Evolutionary conservation across 768 basidiomycete genomes (phyloP).

Genomic region (Symmetrospora coprosmae): DNA sequence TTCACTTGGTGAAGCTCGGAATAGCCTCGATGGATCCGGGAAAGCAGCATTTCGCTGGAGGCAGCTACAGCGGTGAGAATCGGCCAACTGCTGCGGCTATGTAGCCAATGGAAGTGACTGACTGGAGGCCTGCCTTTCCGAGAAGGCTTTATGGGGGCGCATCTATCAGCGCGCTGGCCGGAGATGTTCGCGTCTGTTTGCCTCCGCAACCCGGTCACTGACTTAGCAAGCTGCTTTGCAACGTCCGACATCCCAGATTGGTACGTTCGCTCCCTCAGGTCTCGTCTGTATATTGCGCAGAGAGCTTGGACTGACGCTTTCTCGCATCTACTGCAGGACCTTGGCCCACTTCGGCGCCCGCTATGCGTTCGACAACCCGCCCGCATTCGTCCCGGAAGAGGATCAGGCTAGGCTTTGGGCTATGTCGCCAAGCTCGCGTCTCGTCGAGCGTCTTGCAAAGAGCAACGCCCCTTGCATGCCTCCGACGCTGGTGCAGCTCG

Average conservation of each 20-base stretch:
- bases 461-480: slow-evolving; percentile 37
- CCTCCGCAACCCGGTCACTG: slow-evolving; percentile 57
- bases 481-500: slow-evolving; percentile 50
- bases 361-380: slow-evolving; percentile 36
- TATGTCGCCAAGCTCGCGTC: slow-evolving; percentile 48
- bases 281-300: neutral
- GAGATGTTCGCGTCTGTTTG: slow-evolving; percentile 50
- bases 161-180: slow-evolving; percentile 50
- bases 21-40: slow-evolving; percentile 44
- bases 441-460: slow-evolving; percentile 36
- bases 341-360: slow-evolving; percentile 41
- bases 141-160: slow-evolving; percentile 33
- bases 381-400: slow-evolving; percentile 40
- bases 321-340: slow-evolving; percentile 18
- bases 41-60: slow-evolving; percentile 49
- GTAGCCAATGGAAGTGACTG: too few species aligned
- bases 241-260: slow-evolving; percentile 59
- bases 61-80: slow-evolving; percentile 64
- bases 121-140: too few species aligned
- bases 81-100: slow-evolving; percentile 48
- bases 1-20: slow-evolving; percentile 44
- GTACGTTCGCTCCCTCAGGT: slow-evolving; percentile 32
- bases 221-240: slow-evolving; percentile 44
- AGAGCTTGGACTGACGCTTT: neutral
- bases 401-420: slow-evolving; percentile 42